Evolutionary conservation across 805 yeast species (phyloP), one percentile per base, ranked within the genome.

Genomic region (Ogataea zsoltii): DNA sequence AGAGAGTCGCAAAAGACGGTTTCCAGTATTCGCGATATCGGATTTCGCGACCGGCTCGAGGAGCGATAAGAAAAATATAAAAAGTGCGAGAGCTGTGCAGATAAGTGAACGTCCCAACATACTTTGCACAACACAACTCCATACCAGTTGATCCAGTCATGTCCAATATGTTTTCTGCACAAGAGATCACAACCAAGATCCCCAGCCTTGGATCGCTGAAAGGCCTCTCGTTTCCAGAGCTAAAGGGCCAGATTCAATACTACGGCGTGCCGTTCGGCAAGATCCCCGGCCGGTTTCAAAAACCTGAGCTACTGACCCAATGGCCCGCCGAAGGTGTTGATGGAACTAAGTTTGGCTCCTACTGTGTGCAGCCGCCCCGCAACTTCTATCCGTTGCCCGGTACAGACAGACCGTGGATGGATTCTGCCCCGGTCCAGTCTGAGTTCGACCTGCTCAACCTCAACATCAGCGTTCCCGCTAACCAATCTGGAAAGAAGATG

Each of bases 231-330:
- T 38, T 43, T 16, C 34, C 36, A 4, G 15, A 25, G 14, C 23
- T 42, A 17, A 38, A 17, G 16, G 46, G 37, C 14, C 26, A 38
- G 21, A 19, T 19, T 14, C 38, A 31, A 21, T 43, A 14, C 18
- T 38, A 39, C 21, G 46, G 46, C 19, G 33, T 43, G 16, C 46
- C 46, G 28, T 43, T 38, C 16, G 46, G 44, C 5, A n/a, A 33
- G 13, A 31, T 43, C 11, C 46, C 46, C 13, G 48, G 48, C 11
- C 25, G 48, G 13, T 45, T 45, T 23, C 44, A 40, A 17, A 45
- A 41, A 26, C 48, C 48, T 7, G 32, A 33, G 26, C 30, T 41
- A 19, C 11, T 40, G n/a, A 31, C 38, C n/a, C 12, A 16, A 7
- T 39, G 44, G 44, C 40, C 44, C 9, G 31, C 28, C 3, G 29